Percentiles rank a stretch among this genome's conserved stretches.
Evolutionary conservation across 169 alveolate genomes (phyloP).

Genomic region (Plasmodium malariae): DNA sequence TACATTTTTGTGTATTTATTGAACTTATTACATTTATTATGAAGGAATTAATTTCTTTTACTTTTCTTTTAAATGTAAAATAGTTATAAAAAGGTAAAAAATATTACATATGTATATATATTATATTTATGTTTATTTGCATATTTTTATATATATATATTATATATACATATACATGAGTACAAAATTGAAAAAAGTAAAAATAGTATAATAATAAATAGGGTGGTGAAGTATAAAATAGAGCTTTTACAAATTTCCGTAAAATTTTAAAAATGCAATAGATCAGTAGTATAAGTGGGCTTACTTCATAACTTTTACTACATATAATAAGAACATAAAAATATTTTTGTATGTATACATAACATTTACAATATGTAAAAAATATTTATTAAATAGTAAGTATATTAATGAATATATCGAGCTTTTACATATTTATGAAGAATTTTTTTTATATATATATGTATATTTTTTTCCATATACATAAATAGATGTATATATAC

Average conservation of each 20-base stretch:
- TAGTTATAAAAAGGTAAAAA: slow-evolving; percentile 6
- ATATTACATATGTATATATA: too few relatives aligned
- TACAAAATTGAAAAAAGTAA: slow-evolving; percentile 4
- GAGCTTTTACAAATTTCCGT: slow-evolving; percentile 69
- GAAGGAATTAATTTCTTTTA: slow-evolving; percentile 36
- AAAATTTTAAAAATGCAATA: slow-evolving; percentile 33
- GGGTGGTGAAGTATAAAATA: too few relatives aligned
- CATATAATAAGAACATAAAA: too few relatives aligned
- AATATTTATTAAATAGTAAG: too few relatives aligned
- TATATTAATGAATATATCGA: too few relatives aligned
- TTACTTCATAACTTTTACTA: slow-evolving; percentile 18
- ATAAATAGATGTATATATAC: slow-evolving; percentile 1
- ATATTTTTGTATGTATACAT: too few relatives aligned
- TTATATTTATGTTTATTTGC: background rate
- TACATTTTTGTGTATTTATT: slow-evolving; percentile 29
- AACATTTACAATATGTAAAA: too few relatives aligned
- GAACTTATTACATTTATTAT: slow-evolving; percentile 34
- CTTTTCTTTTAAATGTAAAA: slow-evolving; percentile 15
- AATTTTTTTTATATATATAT: background rate
- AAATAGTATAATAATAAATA: too few relatives aligned
- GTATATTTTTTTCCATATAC: background rate
- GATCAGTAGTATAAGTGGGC: slow-evolving; percentile 24
- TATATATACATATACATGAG: background rate
- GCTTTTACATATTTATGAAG: slow-evolving; percentile 2
- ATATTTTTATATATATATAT: slow-evolving; percentile 6